Percentiles rank a stretch among this genome's conserved stretches.
Conservation (phyloP, 805 yeast genomes). For the Soucietia sequanensis region DNA sequence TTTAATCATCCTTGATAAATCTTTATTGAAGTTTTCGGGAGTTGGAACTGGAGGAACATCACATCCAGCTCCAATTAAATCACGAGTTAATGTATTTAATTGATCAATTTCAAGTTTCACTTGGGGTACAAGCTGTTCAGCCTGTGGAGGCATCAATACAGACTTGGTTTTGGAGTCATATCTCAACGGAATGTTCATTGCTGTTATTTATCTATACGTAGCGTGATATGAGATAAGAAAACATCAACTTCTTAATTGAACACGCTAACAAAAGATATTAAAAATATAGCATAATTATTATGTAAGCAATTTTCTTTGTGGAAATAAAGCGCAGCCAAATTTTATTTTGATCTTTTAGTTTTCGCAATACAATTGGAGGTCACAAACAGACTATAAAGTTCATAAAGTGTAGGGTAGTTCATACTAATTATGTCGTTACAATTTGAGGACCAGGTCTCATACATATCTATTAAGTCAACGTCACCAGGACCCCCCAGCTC, state of each 20-base stretch:
- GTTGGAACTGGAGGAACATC: slow-evolving; percentile 56
- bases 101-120: slow-evolving; percentile 43
- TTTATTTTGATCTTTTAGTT: too few species aligned
- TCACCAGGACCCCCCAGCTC: too few species aligned
- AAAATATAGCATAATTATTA: background rate
- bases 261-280: background rate
- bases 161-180: slow-evolving; percentile 30
- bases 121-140: slow-evolving; percentile 20
- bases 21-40: slow-evolving; percentile 53
- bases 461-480: too few species aligned
- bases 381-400: too few species aligned
- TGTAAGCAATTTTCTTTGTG: too few species aligned
- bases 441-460: too few species aligned
- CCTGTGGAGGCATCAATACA: slow-evolving; percentile 17
- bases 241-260: background rate
- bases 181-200: slow-evolving; percentile 20
- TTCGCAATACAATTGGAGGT: too few species aligned
- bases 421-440: too few species aligned
- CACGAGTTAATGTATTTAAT: slow-evolving; percentile 34
- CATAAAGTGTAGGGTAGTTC: too few species aligned
- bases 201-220: background rate
- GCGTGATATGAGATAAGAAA: background rate
- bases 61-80: slow-evolving; percentile 41
- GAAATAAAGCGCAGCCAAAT: too few species aligned
- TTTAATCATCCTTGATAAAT: slow-evolving; percentile 56